Conservation (phyloP, 805 yeast genomes). For the Lipomyces yamanashiensis region DNA sequence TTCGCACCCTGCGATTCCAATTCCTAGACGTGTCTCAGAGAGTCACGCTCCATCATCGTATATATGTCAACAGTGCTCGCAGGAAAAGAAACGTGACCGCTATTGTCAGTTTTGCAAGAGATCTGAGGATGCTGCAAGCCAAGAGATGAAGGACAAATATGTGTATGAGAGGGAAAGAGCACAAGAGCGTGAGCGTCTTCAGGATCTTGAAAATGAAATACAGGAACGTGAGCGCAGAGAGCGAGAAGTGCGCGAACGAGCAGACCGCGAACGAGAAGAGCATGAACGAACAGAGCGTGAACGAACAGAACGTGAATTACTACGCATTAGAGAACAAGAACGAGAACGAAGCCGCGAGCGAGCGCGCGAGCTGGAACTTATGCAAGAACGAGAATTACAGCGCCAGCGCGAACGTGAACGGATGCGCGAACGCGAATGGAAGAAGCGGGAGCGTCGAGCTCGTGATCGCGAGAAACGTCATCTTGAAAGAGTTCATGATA, state of each 20-base stretch:
- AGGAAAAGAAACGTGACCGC: too few species aligned
- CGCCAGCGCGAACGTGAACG: not conserved
- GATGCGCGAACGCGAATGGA: not conserved
- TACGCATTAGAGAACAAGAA: not conserved
- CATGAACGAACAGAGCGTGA: not conserved
- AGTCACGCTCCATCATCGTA: too few species aligned
- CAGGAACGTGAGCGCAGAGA: not conserved
- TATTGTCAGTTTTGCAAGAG: too few species aligned
- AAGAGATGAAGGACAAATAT: not conserved
- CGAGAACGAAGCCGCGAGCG: not conserved
- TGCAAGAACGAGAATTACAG: not conserved
- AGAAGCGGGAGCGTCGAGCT: conserved; percentile 1
- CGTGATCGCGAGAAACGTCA: not conserved
- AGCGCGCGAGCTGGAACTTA: too few species aligned
- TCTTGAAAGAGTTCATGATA: not conserved
- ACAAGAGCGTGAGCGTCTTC: not conserved
- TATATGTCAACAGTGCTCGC: too few species aligned
- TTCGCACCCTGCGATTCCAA: too few species aligned
- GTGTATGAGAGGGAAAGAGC: not conserved
- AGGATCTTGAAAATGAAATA: too few species aligned
- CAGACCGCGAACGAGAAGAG: not conserved
- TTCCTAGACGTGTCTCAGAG: too few species aligned
- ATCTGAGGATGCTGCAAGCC: too few species aligned
- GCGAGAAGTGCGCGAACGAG: not conserved
- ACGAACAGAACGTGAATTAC: not conserved